Conservation (phyloP, 345 rosid genomes). For the Microthlaspi erraticum region DNA sequence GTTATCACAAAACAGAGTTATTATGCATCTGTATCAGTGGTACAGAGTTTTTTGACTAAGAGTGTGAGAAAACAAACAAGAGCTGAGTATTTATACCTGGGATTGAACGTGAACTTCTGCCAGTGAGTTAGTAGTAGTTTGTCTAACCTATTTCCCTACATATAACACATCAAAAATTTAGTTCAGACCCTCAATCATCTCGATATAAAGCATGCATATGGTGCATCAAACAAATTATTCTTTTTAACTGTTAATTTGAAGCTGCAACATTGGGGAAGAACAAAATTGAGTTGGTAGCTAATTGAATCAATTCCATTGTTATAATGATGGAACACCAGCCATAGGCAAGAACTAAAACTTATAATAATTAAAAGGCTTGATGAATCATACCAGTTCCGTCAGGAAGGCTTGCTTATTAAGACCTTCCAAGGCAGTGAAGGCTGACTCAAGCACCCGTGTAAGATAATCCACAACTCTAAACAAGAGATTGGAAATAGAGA, state of each 20-base stretch:
- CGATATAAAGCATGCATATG: not conserved
- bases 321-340: conserved; percentile 3
- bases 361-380: not conserved
- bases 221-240: conserved; percentile 1
- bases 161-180: conserved; percentile 21
- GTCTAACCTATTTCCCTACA: conserved; percentile 82
- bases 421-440: conserved; percentile 95
- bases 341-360: not conserved
- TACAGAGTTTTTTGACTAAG: too few relatives aligned
- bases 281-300: conserved; percentile 4
- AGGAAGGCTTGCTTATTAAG: conserved; percentile 98
- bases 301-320: conserved; percentile 12
- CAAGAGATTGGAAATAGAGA: conserved; percentile 28
- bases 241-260: not conserved
- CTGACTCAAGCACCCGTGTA: conserved; percentile 93
- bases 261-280: not conserved
- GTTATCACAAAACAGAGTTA: too few relatives aligned
- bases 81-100: conserved; percentile 63
- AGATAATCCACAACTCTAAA: conserved; percentile 93
- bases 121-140: conserved; percentile 90
- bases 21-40: too few relatives aligned
- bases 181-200: conserved; percentile 10
- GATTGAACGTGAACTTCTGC: conserved; percentile 97
- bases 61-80: conserved; percentile 12
- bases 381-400: conserved; percentile 77